Conservation (phyloP, 2,329 filamentous ascomycete genomes). For the Amesomyces nigricolor region DNA sequence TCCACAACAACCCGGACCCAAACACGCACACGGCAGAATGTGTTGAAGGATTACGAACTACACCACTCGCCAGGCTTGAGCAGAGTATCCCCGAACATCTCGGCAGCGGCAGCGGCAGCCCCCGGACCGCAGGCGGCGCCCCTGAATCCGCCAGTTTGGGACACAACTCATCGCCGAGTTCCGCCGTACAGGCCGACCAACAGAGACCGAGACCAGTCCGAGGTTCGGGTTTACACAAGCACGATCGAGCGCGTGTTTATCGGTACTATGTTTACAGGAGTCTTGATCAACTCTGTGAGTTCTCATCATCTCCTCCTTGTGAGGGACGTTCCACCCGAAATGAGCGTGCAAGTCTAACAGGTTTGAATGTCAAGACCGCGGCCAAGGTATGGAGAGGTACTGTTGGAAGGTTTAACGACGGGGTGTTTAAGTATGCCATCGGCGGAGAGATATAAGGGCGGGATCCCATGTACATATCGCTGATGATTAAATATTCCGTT, state of each 20-base stretch:
- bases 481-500: too few species aligned
- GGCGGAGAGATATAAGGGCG: slow-evolving; percentile 1
- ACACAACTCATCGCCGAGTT: slow-evolving; percentile 1
- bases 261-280: slow-evolving; percentile 7
- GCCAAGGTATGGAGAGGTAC: neutral
- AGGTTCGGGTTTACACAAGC: neutral
- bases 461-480: neutral
- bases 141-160: slow-evolving; percentile 1
- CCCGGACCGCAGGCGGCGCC: neutral
- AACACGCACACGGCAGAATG: slow-evolving; percentile 5
- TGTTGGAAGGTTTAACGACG: neutral
- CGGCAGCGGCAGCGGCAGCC: neutral
- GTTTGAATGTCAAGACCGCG: neutral
- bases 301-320: too few species aligned
- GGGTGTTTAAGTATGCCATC: neutral
- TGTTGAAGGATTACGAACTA: slow-evolving; percentile 8
- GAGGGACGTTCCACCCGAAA: too few species aligned
- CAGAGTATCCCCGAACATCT: neutral
- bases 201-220: neutral
- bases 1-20: neutral
- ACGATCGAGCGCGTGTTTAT: neutral
- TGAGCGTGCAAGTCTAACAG: too few species aligned
- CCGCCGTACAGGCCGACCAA: slow-evolving; percentile 5
- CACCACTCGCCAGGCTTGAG: neutral
- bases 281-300: slow-evolving; percentile 2